A percentile compares a stretch with the other conserved stretches of the same genome.
Evolutionary conservation across 805 yeast species (phyloP).

Genomic region (Saccharomycopsis microspora): DNA sequence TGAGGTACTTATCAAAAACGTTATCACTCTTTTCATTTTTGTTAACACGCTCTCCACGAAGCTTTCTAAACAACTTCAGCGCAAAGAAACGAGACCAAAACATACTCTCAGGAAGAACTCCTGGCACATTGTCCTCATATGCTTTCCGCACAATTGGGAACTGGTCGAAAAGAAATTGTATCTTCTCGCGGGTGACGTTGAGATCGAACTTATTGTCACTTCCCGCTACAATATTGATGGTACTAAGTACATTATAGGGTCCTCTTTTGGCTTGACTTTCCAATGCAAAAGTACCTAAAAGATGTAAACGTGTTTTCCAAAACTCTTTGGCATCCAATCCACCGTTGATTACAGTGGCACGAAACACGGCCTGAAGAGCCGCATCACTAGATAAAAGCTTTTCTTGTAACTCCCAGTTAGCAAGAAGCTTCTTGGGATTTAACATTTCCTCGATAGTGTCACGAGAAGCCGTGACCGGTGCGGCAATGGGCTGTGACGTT

Average conservation of each 20-base stretch:
- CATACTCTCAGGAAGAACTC: conserved; percentile 67
- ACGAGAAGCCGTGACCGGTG: not conserved
- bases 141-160: conserved; percentile 89
- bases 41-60: conserved; percentile 80
- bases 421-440: conserved; percentile 47
- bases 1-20: conserved; percentile 73
- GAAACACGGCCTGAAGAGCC: conserved; percentile 59
- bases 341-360: conserved; percentile 74
- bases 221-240: conserved; percentile 89
- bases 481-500: conserved; percentile 7
- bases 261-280: conserved; percentile 79
- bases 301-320: conserved; percentile 75
- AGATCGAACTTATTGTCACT: conserved; percentile 91
- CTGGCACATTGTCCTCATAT: conserved; percentile 84
- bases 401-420: conserved; percentile 72
- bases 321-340: conserved; percentile 74
- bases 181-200: conserved; percentile 81
- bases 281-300: conserved; percentile 77
- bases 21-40: conserved; percentile 73
- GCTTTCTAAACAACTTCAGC: conserved; percentile 74
- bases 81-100: conserved; percentile 96
- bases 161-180: conserved; percentile 80
- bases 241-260: conserved; percentile 85
- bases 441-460: conserved; percentile 32
- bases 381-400: conserved; percentile 60